Base-by-base conservation (phyloP, 257 asterid genomes). In the Solanum pinnatisectum region DNA sequence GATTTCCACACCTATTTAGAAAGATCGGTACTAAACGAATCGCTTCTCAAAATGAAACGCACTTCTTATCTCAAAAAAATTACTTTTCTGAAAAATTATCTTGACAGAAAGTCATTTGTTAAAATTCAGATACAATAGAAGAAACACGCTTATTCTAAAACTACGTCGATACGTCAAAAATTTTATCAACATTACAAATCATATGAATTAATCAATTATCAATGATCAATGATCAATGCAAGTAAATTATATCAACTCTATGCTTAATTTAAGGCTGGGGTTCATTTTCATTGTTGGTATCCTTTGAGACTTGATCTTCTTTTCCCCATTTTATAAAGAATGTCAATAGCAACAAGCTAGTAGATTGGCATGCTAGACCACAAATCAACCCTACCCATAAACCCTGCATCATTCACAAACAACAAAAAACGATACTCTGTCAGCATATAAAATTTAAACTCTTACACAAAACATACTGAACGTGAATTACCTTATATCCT, bases 351-450 rank as follows among this genome's bases (percentile, higher is more conserved):
- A 88, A 71, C 39, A 95, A 91, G 10, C 98, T 94, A n/a, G 88
- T 63, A 36, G 91, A 92, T 86, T 95, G 98, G 68, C 89, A 90
- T 15, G 88, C 63, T 13, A 96, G 87, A 5, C 98, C 98, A 88
- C 98, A 92, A 39, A 93, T 95, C 37, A 95, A 60, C 25, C 98
- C 98, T 33, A 90, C 92, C 98, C 98, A 96, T 32, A 96, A 86
- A 7, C 98, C 98, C 98, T 94, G 92, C 49, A 5, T 77, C 25
- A 78, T 79, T 71, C 9, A 10, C n/a, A 60, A 5, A 2, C 22
- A 37, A 12, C 1, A 9, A 33, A 18, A 22, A 22, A 22, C 0
- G 30, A 10, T 36, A 74, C 20, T 36, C 15, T 73, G 18, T 73
- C 30, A 36, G 30, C 0, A 10, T 20, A 73, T 73, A 73, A 7